A percentile compares a stretch with the other conserved stretches of the same genome.
phyloP scores from a whole-genome alignment of 768 basidiomycete genomes.

The Kwoniella heveanensis region DNA sequence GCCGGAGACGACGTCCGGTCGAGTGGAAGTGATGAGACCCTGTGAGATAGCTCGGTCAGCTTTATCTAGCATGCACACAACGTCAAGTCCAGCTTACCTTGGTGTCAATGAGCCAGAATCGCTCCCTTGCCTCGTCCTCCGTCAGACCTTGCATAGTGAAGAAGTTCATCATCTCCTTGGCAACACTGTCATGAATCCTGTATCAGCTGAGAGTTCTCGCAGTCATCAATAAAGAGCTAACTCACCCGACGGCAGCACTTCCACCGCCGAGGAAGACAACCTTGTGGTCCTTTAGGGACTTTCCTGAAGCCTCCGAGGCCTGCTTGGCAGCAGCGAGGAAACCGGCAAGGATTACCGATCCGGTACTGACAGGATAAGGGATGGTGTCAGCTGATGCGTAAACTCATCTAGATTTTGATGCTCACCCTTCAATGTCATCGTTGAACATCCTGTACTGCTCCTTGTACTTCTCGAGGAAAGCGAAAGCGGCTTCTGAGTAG shows the following conservation, averaged over 20 bases:
- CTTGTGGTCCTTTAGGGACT: conserved; percentile 70
- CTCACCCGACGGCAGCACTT: conserved; percentile 74
- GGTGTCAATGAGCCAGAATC: conserved; percentile 82
- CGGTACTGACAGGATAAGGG: conserved; percentile 62
- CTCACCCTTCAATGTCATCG: conserved; percentile 77
- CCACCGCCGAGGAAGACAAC: conserved; percentile 94
- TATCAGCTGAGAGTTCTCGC: conserved; percentile 10
- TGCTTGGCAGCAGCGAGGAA: conserved; percentile 84
- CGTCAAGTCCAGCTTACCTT: conserved; percentile 49
- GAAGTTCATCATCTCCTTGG: conserved; percentile 80
- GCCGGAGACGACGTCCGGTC: conserved; percentile 60
- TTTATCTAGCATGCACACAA: too few species aligned
- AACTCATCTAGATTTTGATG: not conserved
- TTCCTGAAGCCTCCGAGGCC: conserved; percentile 70
- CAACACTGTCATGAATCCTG: conserved; percentile 62
- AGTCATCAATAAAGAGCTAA: not conserved
- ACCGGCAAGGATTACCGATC: conserved; percentile 83
- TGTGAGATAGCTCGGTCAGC: conserved; percentile 52
- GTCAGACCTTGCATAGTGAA: conserved; percentile 78
- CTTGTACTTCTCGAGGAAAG: conserved; percentile 75
- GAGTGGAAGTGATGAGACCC: conserved; percentile 76
- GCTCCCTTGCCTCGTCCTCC: conserved; percentile 71
- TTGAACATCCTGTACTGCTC: conserved; percentile 79
- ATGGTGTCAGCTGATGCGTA: not conserved
- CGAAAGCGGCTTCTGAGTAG: conserved; percentile 86